These are phyloP conservation scores for Lichtheimia hyalospora DNA, from an alignment of 371 early-diverging fungal genomes.

Conservation along the genomic window DNA sequence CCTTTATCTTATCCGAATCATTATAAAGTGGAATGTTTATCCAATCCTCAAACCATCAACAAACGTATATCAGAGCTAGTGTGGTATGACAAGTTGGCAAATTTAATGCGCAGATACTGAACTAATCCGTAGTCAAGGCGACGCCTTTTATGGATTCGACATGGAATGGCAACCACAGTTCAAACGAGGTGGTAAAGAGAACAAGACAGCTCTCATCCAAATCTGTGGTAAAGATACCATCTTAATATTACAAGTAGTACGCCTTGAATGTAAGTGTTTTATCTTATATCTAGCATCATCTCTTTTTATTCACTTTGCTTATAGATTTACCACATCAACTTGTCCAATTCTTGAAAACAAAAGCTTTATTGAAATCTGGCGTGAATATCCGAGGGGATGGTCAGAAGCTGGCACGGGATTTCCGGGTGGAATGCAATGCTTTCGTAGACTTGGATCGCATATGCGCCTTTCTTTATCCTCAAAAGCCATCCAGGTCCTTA, in stretches of 20 bases:
- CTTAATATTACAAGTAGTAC: constrained; percentile 46
- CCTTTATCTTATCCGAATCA: constrained; percentile 12
- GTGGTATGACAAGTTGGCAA: constrained; percentile 1
- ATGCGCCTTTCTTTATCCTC: constrained; percentile 1
- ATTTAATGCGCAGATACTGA: neutral
- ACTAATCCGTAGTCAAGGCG: constrained; percentile 4
- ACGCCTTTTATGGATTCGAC: constrained; percentile 51
- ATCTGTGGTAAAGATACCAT: constrained; percentile 48
- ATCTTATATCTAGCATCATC: too few relatives aligned
- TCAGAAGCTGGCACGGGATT: constrained; percentile 48
- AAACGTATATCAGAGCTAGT: constrained; percentile 2
- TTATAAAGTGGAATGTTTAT: constrained; percentile 22
- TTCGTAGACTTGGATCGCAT: constrained; percentile 37
- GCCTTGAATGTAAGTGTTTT: constrained; percentile 30
- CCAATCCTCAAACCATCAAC: constrained; percentile 12
- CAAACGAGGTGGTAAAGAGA: constrained; percentile 26
- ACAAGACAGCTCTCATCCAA: constrained; percentile 51
- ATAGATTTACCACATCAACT: constrained; percentile 44
- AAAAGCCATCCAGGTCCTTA: neutral
- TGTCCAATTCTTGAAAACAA: constrained; percentile 34
- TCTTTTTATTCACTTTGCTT: neutral
- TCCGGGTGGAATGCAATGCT: constrained; percentile 48
- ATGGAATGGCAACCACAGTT: constrained; percentile 59
- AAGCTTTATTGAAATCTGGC: constrained; percentile 48
- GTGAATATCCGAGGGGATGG: constrained; percentile 57